A percentile compares a stretch with the other conserved stretches of the same genome.
Conservation (phyloP, 768 basidiomycete genomes). For the Amylocystis lapponica region DNA sequence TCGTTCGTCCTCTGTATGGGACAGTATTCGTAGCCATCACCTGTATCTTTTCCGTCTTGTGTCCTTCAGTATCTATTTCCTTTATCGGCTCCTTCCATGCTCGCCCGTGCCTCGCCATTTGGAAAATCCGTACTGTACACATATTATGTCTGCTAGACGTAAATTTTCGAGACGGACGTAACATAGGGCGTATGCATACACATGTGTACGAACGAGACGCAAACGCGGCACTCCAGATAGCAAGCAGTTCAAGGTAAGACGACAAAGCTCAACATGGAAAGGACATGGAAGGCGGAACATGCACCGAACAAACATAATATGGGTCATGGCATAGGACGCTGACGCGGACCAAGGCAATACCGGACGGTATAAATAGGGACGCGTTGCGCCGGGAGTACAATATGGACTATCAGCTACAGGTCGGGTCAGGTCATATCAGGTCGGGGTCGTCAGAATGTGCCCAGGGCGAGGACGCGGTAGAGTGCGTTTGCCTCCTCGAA, state of each 20-base stretch:
- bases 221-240: neutral
- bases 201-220: slow-evolving; percentile 6
- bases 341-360: too few relatives aligned
- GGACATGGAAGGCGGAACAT: neutral
- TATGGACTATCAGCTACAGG: neutral
- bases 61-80: slow-evolving; percentile 4
- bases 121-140: slow-evolving; percentile 23
- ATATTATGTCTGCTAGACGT: slow-evolving; percentile 20
- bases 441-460: slow-evolving; percentile 23
- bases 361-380: neutral
- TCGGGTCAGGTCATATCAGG: too few relatives aligned
- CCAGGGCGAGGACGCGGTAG: slow-evolving; percentile 56
- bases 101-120: slow-evolving; percentile 5
- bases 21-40: neutral
- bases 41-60: slow-evolving; percentile 7
- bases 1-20: neutral
- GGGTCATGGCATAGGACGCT: neutral
- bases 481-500: slow-evolving; percentile 74
- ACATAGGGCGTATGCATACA: slow-evolving; percentile 11
- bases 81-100: slow-evolving; percentile 9
- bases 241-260: neutral
- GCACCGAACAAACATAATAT: neutral
- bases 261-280: neutral
- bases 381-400: neutral
- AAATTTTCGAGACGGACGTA: slow-evolving; percentile 10